Evolutionary conservation across 352 stramenopile genomes (phyloP).

Genomic region (Phytophthora agathidicida): DNA sequence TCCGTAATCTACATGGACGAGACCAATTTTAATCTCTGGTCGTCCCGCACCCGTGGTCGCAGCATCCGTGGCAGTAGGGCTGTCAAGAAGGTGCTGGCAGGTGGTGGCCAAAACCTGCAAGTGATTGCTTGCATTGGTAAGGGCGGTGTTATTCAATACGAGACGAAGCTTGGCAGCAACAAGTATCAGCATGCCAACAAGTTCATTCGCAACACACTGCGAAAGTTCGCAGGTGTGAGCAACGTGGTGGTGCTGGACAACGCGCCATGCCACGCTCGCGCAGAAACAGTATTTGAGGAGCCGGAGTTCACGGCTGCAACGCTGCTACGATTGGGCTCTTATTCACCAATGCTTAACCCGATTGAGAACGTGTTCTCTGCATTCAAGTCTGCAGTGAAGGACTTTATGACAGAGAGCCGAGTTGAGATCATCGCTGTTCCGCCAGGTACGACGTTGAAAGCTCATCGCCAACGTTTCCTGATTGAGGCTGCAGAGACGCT

Average conservation of each 20-base stretch:
- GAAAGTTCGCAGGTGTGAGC: not conserved
- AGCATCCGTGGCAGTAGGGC: not conserved
- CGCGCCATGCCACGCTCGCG: constrained; percentile 3
- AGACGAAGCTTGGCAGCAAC: constrained; percentile 5
- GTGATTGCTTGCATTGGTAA: constrained; percentile 13
- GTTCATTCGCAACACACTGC: constrained; percentile 1
- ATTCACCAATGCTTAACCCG: constrained; percentile 20
- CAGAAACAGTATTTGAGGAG: constrained; percentile 13
- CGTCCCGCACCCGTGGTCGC: not conserved
- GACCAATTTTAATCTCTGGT: constrained; percentile 30
- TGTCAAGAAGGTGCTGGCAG: constrained; percentile 4
- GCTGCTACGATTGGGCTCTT: constrained; percentile 3
- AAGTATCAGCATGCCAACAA: not conserved
- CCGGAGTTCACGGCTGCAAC: constrained; percentile 6
- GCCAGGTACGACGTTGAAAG: constrained; percentile 1
- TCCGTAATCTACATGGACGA: constrained; percentile 22
- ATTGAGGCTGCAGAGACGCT: not conserved
- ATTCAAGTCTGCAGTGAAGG: constrained; percentile 12
- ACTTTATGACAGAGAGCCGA: not conserved
- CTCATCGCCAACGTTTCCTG: not conserved
- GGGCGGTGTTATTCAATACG: constrained; percentile 12
- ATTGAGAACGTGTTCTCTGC: constrained; percentile 20
- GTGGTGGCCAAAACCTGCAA: constrained; percentile 22
- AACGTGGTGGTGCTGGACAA: constrained; percentile 15
- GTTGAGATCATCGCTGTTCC: not conserved